Base-by-base conservation (phyloP, 73 alveolate species). In the Diophrys sp. region DNA sequence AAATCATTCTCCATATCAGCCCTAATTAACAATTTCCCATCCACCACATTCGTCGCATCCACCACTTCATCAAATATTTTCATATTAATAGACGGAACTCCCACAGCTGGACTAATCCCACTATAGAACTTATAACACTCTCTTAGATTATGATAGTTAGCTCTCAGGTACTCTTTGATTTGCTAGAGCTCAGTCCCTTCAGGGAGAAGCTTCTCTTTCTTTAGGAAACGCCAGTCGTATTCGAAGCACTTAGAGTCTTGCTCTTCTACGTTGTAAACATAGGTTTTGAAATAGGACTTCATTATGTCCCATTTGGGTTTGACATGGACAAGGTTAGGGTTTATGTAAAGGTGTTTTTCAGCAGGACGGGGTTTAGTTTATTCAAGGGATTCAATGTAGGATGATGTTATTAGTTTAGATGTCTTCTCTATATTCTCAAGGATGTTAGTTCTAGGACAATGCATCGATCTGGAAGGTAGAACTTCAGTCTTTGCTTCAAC, bases 151-250 rank as follows among this genome's bases (percentile, higher is more conserved):
- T 76, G 56, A 72, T 79, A 77, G 29, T 77, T 29, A 1, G 27
- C 54, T 32, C 72, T 77, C 25, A 77, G 54, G 57, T 31, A 32
- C 23, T 29, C 71, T 33, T 77, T 77, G 1, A 71, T 71, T 33
- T 56, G 33, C 11, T 11, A 56, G 0, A 56, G 44, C 2, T 85
- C 89, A 24, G 72, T 84, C 14, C 78, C 81, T 26, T 79, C 85
- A 31, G 78, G 78, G 31, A 78, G 55, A 24, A 85, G 44, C 57
- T 85, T 85, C 27, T 79, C 85, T 23, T 79, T 85, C 33, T 85
- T 94, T 1, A 95, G 73, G 67, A 78, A 33, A 18, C 82, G 78
- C 91, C 94, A 94, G 70, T 94, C 98, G 70, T 71, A 80, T 34
- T 94, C 98, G 76, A 91, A 94, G 80, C 98, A 94, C 18, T 44